Percentiles rank a stretch among this genome's conserved stretches.
phyloP scores from a whole-genome alignment of 2,329 filamentous ascomycete genomes.

The Clathrospora elynae region DNA sequence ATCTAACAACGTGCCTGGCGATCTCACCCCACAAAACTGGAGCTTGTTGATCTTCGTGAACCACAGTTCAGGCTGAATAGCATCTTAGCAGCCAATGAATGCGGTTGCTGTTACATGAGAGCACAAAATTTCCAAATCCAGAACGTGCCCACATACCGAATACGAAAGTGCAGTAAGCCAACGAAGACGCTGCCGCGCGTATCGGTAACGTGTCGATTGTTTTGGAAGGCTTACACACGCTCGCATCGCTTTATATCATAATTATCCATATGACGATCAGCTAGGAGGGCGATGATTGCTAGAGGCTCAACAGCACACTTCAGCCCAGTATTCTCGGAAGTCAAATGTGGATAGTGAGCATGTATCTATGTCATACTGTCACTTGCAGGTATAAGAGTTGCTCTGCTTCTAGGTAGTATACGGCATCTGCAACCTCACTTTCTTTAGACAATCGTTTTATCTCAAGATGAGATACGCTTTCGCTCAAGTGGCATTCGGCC shows the following conservation, averaged over 20 bases:
- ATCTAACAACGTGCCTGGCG: slow-evolving; percentile 5
- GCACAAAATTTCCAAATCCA: slow-evolving; percentile 2
- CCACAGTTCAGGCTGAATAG: background rate
- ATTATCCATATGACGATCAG: slow-evolving; percentile 13
- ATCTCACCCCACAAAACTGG: slow-evolving; percentile 8
- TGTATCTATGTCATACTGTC: slow-evolving; percentile 12
- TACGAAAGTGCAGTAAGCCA: background rate
- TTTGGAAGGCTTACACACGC: slow-evolving; percentile 10
- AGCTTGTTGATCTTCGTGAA: slow-evolving; percentile 2
- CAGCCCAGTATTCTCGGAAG: slow-evolving; percentile 1
- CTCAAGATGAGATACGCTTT: slow-evolving; percentile 32
- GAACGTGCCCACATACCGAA: slow-evolving; percentile 5
- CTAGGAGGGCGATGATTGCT: background rate
- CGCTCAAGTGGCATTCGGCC: slow-evolving; percentile 24
- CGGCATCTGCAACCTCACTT: background rate
- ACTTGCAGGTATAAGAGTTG: slow-evolving; percentile 1
- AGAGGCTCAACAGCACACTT: slow-evolving; percentile 10
- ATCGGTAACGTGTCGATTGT: slow-evolving; percentile 1
- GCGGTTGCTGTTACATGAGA: slow-evolving; percentile 25
- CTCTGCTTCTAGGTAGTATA: background rate
- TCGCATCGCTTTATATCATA: slow-evolving; percentile 22
- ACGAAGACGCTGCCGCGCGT: slow-evolving; percentile 2
- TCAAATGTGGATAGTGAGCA: background rate
- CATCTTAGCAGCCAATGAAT: slow-evolving; percentile 12
- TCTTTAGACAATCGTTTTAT: slow-evolving; percentile 8